Evolutionary conservation across 768 basidiomycete genomes (phyloP).

Genomic region (Tricholoma saponaceum): DNA sequence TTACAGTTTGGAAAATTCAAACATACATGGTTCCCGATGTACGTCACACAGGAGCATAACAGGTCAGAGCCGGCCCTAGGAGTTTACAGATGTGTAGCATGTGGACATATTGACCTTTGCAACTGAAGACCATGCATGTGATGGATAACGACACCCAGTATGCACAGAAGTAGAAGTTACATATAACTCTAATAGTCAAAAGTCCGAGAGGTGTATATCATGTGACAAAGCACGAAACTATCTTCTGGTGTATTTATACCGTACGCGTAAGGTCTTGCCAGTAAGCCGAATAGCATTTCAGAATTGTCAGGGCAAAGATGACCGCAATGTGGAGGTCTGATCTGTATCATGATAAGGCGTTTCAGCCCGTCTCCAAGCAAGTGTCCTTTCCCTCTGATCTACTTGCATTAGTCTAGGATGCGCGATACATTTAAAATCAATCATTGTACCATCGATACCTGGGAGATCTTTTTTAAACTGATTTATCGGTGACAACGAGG

Average conservation of each 20-base stretch:
- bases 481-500: conserved; percentile 34
- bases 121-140: not conserved
- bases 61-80: not conserved
- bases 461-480: no score
- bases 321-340: no score
- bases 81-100: not conserved
- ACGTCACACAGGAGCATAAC: not conserved
- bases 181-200: not conserved
- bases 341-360: no score
- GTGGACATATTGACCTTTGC: not conserved
- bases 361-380: no score
- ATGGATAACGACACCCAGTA: not conserved
- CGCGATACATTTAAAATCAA: conserved; percentile 24
- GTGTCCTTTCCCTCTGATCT: not conserved
- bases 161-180: not conserved
- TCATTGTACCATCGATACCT: conserved; percentile 41
- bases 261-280: no score
- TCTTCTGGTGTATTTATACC: no score
- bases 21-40: not conserved
- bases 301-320: no score
- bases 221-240: no score
- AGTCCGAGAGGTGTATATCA: no score
- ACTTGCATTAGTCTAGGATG: conserved; percentile 20
- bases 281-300: no score
- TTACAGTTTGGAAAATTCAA: not conserved